phyloP scores from a whole-genome alignment of 2,329 filamentous ascomycete species.

The Alternaria sp. region DNA sequence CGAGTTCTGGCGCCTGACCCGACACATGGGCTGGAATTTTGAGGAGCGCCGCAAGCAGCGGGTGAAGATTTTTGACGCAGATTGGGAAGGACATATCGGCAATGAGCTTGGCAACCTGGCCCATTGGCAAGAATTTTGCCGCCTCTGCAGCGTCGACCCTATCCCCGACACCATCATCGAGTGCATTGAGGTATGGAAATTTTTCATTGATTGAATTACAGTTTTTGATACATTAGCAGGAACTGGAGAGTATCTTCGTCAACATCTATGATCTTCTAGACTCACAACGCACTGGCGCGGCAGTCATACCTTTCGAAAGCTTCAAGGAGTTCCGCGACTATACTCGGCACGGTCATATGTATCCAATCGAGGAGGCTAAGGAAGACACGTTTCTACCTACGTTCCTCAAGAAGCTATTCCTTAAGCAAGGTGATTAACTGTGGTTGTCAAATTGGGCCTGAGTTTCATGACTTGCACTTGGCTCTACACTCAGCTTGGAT shows the following conservation, averaged over 20 bases:
- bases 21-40: conserved; percentile 19
- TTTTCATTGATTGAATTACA: not conserved
- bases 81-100: conserved; percentile 21
- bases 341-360: not conserved
- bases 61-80: conserved; percentile 13
- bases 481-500: not conserved
- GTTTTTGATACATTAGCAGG: not conserved
- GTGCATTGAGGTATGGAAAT: conserved; percentile 8
- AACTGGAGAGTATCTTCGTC: not conserved
- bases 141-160: conserved; percentile 12
- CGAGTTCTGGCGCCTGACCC: conserved; percentile 26
- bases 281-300: not conserved
- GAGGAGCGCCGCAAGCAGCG: conserved; percentile 6
- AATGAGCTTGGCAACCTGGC: conserved; percentile 10
- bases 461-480: not conserved
- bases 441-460: too few species aligned
- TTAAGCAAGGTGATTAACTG: not conserved
- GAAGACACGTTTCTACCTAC: not conserved
- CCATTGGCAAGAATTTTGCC: conserved; percentile 22
- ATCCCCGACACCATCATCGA: conserved; percentile 12
- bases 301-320: not conserved
- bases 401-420: conserved; percentile 1
- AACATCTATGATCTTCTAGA: conserved; percentile 7
- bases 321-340: not conserved
- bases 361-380: not conserved